These are phyloP conservation scores for Cucurbita pepo DNA, from an alignment of 306 rosid genomes.

Conservation along the genomic window DNA sequence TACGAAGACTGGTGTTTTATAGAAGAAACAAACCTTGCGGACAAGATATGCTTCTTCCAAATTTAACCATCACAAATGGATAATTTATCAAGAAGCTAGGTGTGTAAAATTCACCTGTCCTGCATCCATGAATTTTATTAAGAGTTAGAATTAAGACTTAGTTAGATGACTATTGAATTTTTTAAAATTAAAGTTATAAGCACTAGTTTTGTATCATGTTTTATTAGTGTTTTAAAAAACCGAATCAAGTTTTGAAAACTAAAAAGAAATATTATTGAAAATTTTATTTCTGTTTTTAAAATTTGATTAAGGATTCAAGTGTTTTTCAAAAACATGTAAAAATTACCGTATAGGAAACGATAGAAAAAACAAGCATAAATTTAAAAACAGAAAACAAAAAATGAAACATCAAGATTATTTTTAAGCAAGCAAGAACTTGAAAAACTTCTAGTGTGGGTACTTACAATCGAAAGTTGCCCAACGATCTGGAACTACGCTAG, in stretches of 20 bases:
- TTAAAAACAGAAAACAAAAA: background rate
- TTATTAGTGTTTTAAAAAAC: too few species aligned
- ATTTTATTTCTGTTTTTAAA: background rate
- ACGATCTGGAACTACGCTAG: constrained; percentile 25
- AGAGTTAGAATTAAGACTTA: background rate
- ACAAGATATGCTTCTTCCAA: background rate
- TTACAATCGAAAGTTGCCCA: constrained; percentile 83
- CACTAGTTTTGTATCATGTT: background rate
- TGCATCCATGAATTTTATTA: background rate
- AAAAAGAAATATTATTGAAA: too few species aligned
- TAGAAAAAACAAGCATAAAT: background rate
- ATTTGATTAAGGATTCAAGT: background rate
- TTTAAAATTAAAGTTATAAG: too few species aligned
- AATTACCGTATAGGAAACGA: background rate
- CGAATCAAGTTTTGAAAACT: background rate
- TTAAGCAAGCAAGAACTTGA: background rate
- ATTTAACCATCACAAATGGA: background rate
- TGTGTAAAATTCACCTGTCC: background rate
- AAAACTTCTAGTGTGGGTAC: background rate
- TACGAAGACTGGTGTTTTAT: background rate
- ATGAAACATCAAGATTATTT: background rate
- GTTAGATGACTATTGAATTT: background rate
- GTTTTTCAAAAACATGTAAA: background rate
- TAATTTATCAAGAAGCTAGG: background rate
- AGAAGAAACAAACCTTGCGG: background rate